Evolutionary conservation across 169 alveolate genomes (phyloP), one percentile per base, ranked within the genome.

Genomic region (Plasmodium falciparum): DNA sequence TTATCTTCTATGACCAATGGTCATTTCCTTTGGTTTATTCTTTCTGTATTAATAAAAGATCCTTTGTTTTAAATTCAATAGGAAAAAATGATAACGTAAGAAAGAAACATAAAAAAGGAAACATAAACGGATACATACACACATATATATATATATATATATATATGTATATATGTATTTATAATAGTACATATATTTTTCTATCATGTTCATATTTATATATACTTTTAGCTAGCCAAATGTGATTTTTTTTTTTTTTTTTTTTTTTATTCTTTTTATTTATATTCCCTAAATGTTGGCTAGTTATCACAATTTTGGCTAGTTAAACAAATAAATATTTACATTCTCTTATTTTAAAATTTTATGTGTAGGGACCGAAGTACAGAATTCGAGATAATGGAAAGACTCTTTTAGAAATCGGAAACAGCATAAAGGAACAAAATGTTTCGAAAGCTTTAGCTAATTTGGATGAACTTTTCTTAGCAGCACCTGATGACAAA

Each of bases 401-500:
- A 54, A 83, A 83, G 52, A 54, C 70, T 17, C 49, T 83, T 17
- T 56, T 83, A 39, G 91, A 83, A 15, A 83, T 83, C 1, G 91
- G 91, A n/a, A 83, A 83, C 65, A 69, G 91, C 50, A n/a, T 83
- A n/a, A 83, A 69, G 47, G 85, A 58, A 20, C 61, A 83, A 2
- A 47, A 83, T 58, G 71, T 83, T 17, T 7, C 69, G 2, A 67
- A 83, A 62, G 43, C 85, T 0, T 12, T 83, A 2, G 56, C 73
- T 43, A 11, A 69, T 17, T 45, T 83, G 13, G 91, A 83, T 49
- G 52, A 54, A 3, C 45, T 83, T 9, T 13, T 83, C 24, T 62
- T 20, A 3, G 15, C 20, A 6, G 54, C 52, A 29, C 11, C 52
- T 6, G 22, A 49, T 7, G 91, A 83, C n/a, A 83, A 26, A 5